Base-by-base conservation (phyloP, 179 eudicot species). In the Camellia oleifera region DNA sequence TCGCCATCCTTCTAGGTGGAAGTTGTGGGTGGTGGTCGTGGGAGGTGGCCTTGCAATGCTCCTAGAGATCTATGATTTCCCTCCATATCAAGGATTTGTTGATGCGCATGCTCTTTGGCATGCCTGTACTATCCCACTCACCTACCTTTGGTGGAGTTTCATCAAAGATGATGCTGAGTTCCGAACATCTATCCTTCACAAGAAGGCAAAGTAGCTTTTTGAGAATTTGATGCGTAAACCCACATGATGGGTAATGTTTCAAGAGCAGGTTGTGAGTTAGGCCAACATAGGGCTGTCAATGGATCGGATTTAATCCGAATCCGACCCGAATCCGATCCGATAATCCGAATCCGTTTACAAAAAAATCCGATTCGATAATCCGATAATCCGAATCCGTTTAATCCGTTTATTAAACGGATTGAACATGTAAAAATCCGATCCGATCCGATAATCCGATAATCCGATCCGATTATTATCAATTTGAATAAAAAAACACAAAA, bases 91-190 rank as follows among this genome's bases (percentile, higher is more conserved):
- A 80, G 98, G 92, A 23, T 85, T 85, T 17, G 78, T 93, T 12
- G 98, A 95, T 82, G 98, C 98, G 12, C 98, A 92, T 83, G 93
- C 98, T 52, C 89, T 94, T 63, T 93, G 97, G 98, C 98, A 95
- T 80, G 98, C 98, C 69, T 80, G 90, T 63, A 92, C 97, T 4
- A 77, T 95, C 78, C 98, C 98, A 58, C 92, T 95, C 58, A 91
- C 98, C 45, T 89, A 85, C 82, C 12, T 91, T 7, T 95, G 98
- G 98, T 95, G 98, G 98, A 93, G 94, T 82, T 95, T 95, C 85
- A 90, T 95, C 83, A 87, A 77, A 81, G 97, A 93, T 72, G 98
- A 95, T 83, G 97, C 98, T 0, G 80, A 87, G 79, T 88, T 81
- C 76, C 82, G 83, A 70, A 95, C 98, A 46, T 64, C 85, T 69